Percentiles rank a stretch among this genome's conserved stretches.
phyloP scores from a whole-genome alignment of 1,139 yeast genomes.

The Diutina rugosa region DNA sequence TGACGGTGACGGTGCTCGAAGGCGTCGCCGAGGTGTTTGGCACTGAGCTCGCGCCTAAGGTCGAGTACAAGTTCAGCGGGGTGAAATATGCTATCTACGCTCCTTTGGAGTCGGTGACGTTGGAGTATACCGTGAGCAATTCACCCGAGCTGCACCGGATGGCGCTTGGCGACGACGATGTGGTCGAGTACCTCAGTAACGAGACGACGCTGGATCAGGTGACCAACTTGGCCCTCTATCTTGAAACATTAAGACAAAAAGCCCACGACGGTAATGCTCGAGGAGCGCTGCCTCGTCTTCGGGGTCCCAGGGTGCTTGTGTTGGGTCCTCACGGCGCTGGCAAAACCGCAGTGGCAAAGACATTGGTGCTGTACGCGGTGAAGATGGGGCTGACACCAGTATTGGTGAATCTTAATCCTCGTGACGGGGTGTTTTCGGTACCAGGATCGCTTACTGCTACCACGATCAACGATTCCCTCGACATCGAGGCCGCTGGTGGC shows the following conservation, averaged over 20 bases:
- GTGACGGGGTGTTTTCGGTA: conserved; percentile 61
- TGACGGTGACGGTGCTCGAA: conserved; percentile 40
- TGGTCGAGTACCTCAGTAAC: conserved; percentile 52
- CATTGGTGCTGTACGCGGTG: conserved; percentile 61
- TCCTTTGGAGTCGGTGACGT: conserved; percentile 42
- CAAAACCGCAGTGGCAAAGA: conserved; percentile 63
- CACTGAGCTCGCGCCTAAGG: conserved; percentile 72
- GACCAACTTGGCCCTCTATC: conserved; percentile 61
- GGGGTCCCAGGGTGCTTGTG: conserved; percentile 60
- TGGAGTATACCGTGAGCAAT: conserved; percentile 38
- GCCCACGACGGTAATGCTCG: conserved; percentile 13
- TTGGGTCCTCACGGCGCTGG: conserved; percentile 69
- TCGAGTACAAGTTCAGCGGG: conserved; percentile 47
- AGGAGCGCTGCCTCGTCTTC: conserved; percentile 3
- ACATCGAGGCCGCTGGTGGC: conserved; percentile 56
- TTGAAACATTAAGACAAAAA: conserved; percentile 47
- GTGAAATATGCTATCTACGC: conserved; percentile 44
- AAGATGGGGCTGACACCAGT: conserved; percentile 55
- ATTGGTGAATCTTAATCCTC: conserved; percentile 73
- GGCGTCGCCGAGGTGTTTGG: conserved; percentile 91
- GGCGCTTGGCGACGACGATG: conserved; percentile 16
- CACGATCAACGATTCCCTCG: conserved; percentile 68
- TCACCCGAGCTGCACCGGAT: conserved; percentile 29
- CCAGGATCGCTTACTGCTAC: conserved; percentile 87
- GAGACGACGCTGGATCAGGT: conserved; percentile 57